A percentile compares a stretch with the other conserved stretches of the same genome.
Conservation (phyloP, 345 rosid genomes). For the Conringia planisiliqua region DNA sequence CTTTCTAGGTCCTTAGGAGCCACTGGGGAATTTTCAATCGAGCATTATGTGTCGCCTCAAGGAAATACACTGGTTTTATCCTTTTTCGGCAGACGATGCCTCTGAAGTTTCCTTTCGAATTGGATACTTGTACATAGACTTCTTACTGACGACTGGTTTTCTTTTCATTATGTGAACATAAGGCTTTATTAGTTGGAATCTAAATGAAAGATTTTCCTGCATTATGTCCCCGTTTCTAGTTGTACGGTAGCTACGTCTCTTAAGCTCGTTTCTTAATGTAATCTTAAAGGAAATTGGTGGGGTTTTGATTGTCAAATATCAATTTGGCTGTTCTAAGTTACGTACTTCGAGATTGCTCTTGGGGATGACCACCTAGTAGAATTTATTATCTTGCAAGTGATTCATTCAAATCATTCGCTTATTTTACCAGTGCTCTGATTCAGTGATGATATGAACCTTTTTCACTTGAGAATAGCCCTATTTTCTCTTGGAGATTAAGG, state of each 20-base stretch:
- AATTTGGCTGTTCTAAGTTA: not conserved
- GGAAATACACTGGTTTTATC: conserved; percentile 2
- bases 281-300: conserved; percentile 14
- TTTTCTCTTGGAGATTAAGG: too few relatives aligned
- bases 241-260: not conserved
- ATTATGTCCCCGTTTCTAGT: not conserved
- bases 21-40: not conserved
- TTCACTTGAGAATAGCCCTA: too few relatives aligned
- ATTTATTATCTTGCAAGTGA: not conserved
- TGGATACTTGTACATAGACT: not conserved
- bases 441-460: not conserved
- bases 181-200: conserved; percentile 2
- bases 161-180: conserved; percentile 10
- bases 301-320: not conserved
- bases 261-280: not conserved
- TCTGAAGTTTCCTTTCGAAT: conserved; percentile 1
- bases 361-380: not conserved
- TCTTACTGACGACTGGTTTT: not conserved
- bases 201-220: conserved; percentile 2
- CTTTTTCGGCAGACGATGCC: not conserved
- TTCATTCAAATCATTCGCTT: not conserved
- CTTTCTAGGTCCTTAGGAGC: not conserved
- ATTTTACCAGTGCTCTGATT: not conserved
- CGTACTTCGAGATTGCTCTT: not conserved
- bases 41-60: not conserved